These are phyloP conservation scores for Taxillus chinensis DNA, from an alignment of 164 flowering plant genomes.

Conservation along the genomic window DNA sequence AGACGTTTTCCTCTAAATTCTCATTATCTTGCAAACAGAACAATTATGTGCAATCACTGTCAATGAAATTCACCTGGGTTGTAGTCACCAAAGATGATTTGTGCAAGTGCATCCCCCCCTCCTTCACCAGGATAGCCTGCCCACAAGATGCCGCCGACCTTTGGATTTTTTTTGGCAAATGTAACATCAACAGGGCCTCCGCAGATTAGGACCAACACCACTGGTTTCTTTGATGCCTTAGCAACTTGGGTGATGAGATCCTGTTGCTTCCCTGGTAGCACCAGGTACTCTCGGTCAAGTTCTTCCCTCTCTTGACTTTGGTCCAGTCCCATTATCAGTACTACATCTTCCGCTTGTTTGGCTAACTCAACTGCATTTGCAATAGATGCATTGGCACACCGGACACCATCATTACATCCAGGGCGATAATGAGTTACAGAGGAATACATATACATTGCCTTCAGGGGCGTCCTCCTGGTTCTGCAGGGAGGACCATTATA, in stretches of 20 bases:
- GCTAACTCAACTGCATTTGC: slow-evolving; percentile 48
- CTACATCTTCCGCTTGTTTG: slow-evolving; percentile 41
- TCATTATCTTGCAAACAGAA: background rate
- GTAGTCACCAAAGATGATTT: slow-evolving; percentile 72
- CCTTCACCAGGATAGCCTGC: slow-evolving; percentile 91
- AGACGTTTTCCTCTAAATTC: too few relatives aligned
- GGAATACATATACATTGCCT: slow-evolving; percentile 38
- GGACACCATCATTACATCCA: slow-evolving; percentile 42
- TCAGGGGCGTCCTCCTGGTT: slow-evolving; percentile 28
- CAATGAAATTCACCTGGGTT: slow-evolving; percentile 59
- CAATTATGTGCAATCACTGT: background rate
- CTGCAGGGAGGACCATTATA: slow-evolving; percentile 64
- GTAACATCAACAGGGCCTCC: slow-evolving; percentile 82
- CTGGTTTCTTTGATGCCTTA: slow-evolving; percentile 51
- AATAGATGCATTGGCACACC: slow-evolving; percentile 34
- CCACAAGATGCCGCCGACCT: slow-evolving; percentile 68
- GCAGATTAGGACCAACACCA: slow-evolving; percentile 51
- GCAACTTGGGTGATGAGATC: slow-evolving; percentile 44
- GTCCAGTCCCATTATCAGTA: slow-evolving; percentile 77
- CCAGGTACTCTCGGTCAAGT: slow-evolving; percentile 41
- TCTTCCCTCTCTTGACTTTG: slow-evolving; percentile 58
- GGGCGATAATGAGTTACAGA: slow-evolving; percentile 17
- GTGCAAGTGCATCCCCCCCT: slow-evolving; percentile 71
- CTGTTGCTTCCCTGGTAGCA: slow-evolving; percentile 66
- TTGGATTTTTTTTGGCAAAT: slow-evolving; percentile 49